Base-by-base conservation (phyloP, 2,329 filamentous ascomycete genomes). In the Aspergillus ibericus region DNA sequence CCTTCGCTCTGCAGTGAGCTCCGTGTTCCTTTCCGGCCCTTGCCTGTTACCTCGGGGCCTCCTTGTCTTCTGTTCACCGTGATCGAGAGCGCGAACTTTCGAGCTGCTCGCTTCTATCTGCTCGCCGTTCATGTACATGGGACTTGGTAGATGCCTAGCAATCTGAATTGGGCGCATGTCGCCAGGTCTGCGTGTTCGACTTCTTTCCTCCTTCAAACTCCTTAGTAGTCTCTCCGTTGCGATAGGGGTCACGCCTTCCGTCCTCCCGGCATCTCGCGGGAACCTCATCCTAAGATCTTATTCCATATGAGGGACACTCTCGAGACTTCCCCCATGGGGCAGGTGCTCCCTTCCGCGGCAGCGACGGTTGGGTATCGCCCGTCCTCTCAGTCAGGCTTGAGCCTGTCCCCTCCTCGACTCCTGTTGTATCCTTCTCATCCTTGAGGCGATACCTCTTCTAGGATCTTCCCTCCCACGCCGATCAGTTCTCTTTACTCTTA, bases 1-100 rank as follows among this genome's bases (percentile, higher is more conserved):
- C 68, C 55, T 67, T 55, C 29, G 53, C 55, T 38, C 25, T 51
- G 55, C 59, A 56, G 52, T 61, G 60, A 55, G 53, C 56, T 63
- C 44, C 56, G 51, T 58, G 47, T 56, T 55, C 35, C 51, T 42
- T 53, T 53, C 36, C 36, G 12, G 18, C 51, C 25, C 10, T 32
- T 55, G 13, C 36, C 22, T 53, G 13, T 47, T 47, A 15, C 10
- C 32, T 40, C 18, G 20, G 42, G 25, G 13, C 13, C 13, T 27
- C 27, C 22, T 22, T 22, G 29, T 22, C 48, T 51, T 36, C 27
- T 29, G 44, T 18, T 10, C 38, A 42, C 38, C 5, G 38, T 18
- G 44, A 48, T 48, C 27, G 44, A 15, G 44, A 32, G 44, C 44
- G n/a, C 27, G n/a, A 12, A 32, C 3, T 32, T 15, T 32, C 4